Conservation (phyloP, 805 yeast species). For the Candida nanaspora region DNA sequence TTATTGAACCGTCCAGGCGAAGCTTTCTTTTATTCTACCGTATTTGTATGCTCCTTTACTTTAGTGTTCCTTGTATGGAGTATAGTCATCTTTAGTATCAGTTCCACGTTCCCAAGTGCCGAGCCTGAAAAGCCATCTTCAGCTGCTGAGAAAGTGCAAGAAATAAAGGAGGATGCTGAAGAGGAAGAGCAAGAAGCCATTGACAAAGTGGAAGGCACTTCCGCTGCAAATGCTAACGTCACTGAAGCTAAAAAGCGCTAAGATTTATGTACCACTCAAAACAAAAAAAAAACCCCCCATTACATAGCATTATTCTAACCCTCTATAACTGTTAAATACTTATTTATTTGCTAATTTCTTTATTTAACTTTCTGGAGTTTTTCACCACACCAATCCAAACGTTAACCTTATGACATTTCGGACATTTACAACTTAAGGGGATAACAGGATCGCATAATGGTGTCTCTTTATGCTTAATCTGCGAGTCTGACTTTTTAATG, state of each 20-base stretch:
- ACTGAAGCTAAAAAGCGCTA: slow-evolving; percentile 23
- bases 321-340: too few relatives aligned
- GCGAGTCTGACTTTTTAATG: slow-evolving; percentile 6
- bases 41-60: slow-evolving; percentile 29
- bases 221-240: slow-evolving; percentile 18
- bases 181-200: slow-evolving; percentile 1
- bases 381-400: slow-evolving; percentile 23
- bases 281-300: too few relatives aligned
- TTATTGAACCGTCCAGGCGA: slow-evolving; percentile 41
- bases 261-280: too few relatives aligned
- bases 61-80: slow-evolving; percentile 34
- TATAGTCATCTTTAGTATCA: slow-evolving; percentile 23
- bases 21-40: slow-evolving; percentile 39
- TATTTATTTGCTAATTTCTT: too few relatives aligned
- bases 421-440: slow-evolving; percentile 21
- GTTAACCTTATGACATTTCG: slow-evolving; percentile 14
- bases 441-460: slow-evolving; percentile 16
- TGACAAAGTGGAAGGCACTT: slow-evolving; percentile 5
- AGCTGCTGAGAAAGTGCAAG: neutral
- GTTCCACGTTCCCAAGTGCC: slow-evolving; percentile 13
- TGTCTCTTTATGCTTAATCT: too few relatives aligned
- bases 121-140: neutral
- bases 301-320: too few relatives aligned
- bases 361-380: slow-evolving; percentile 6
- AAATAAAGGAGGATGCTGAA: slow-evolving; percentile 1